Conservation (phyloP, 2,329 filamentous ascomycete species). For the Fusarium sp. region DNA sequence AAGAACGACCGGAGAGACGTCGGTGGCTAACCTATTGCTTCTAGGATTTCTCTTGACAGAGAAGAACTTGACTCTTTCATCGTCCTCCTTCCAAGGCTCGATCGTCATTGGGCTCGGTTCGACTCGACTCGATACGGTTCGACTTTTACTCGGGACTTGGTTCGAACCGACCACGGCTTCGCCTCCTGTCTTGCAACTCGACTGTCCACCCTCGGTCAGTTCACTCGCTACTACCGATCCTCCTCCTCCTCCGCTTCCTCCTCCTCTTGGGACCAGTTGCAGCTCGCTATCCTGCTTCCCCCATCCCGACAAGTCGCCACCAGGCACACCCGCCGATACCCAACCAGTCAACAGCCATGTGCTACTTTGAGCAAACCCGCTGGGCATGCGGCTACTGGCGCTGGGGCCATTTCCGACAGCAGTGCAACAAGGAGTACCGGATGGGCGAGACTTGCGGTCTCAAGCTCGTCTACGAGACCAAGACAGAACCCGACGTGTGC, state of each 20-base stretch:
- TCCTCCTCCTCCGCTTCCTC: slow-evolving; percentile 21
- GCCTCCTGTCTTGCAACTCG: slow-evolving; percentile 25
- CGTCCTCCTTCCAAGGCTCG: slow-evolving; percentile 13
- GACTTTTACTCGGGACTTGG: slow-evolving; percentile 31
- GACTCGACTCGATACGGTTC: slow-evolving; percentile 14
- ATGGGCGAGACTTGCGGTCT: slow-evolving; percentile 97
- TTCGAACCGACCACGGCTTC: slow-evolving; percentile 32
- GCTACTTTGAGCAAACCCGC: slow-evolving; percentile 92
- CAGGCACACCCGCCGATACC: slow-evolving; percentile 27
- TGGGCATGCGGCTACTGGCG: slow-evolving; percentile 92
- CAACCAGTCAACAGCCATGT: slow-evolving; percentile 71
- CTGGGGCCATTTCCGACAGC: slow-evolving; percentile 92
- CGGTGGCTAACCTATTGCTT: slow-evolving; percentile 30
- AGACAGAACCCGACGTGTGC: slow-evolving; percentile 74
- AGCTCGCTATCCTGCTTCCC: slow-evolving; percentile 5
- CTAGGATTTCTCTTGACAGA: slow-evolving; percentile 15
- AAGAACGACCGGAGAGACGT: not conserved
- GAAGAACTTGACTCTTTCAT: slow-evolving; percentile 23
- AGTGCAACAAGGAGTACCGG: slow-evolving; percentile 94
- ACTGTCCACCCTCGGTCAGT: slow-evolving; percentile 30
- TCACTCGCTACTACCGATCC: slow-evolving; percentile 12
- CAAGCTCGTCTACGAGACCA: slow-evolving; percentile 85
- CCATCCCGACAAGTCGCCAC: slow-evolving; percentile 19
- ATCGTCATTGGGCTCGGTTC: slow-evolving; percentile 18
- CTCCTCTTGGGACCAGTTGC: slow-evolving; percentile 17